Evolutionary conservation across 441 rosid species (phyloP), one percentile per base, ranked within the genome.

Genomic region (Pelargonium cotyledonis): DNA sequence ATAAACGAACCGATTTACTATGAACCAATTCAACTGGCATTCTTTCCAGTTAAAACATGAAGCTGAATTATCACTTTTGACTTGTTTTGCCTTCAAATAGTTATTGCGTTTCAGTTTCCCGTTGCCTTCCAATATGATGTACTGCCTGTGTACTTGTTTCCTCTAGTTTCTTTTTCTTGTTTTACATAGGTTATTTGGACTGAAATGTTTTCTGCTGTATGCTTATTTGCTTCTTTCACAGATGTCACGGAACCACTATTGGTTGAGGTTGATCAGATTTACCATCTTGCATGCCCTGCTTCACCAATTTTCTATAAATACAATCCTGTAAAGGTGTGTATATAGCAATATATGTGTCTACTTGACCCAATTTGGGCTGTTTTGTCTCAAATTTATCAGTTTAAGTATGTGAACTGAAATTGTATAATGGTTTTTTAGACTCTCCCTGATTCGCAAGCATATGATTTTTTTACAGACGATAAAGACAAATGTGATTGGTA

Each of bases 221-320:
- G 15, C 14, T n/a, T 51, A 4, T 51, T 51, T 51, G 58, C 19
- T 51, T 51, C 58, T 18, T 53, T n/a, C 43, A 4, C 68, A 92
- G 98, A 95, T 85, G 96, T 95, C 68, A 92, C 98, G 0, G 97
- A 92, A 69, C 82, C 98, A 63, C 70, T 92, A 78, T 71, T 92
- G 44, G 71, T 95, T 11, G 99, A 95, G 81, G 97, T 95, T 64
- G 98, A 95, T 76, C 90, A 80, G 76, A 95, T 95, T 63, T 95
- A 95, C 82, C 99, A 95, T 73, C 89, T 95, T 72, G 98, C 99
- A 57, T 90, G 97, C 75, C 98, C 96, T 65, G 97, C 96, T 75
- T 93, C 98, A 76, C 98, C 98, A 55, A 95, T 95, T 58, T 95
- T 95, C 90, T 95, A 95, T 78, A 92, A 95, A 68, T 76, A 92